Conservation (phyloP, 2,329 filamentous ascomycete genomes). For the Fusarium udum region DNA sequence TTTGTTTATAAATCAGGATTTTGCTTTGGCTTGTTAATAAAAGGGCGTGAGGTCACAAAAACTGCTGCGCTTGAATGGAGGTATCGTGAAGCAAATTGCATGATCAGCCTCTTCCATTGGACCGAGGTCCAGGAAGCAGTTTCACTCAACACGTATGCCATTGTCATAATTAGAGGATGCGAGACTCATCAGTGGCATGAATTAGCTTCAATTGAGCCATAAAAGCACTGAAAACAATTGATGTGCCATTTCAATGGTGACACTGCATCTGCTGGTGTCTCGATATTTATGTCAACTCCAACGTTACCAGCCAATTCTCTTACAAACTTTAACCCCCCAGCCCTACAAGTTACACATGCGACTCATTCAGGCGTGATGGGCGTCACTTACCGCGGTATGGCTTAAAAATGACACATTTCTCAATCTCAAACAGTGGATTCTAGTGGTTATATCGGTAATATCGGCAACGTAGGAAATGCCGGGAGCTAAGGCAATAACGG, state of each 20-base stretch:
- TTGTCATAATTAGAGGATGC: background rate
- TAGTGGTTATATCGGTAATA: background rate
- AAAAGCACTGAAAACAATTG: background rate
- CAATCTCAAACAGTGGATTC: background rate
- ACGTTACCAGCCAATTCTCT: background rate
- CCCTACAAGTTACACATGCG: background rate
- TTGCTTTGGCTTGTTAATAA: fast-evolving
- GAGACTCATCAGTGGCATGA: fast-evolving
- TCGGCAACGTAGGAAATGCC: constrained; percentile 5
- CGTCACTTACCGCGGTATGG: background rate
- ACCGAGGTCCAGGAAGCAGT: background rate
- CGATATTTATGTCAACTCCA: background rate
- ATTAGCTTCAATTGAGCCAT: background rate
- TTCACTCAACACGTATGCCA: fast-evolving
- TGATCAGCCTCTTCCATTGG: background rate
- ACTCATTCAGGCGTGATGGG: background rate
- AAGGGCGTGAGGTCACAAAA: too few species aligned
- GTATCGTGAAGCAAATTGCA: background rate
- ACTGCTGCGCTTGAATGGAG: fast-evolving
- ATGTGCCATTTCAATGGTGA: background rate
- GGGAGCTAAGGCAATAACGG: background rate
- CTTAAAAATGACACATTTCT: background rate
- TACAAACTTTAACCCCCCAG: background rate
- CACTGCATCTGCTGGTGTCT: background rate
- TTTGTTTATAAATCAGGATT: background rate